Percentiles rank a stretch among this genome's conserved stretches.
Evolutionary conservation across 1,139 yeast genomes (phyloP).

Genomic region (Saccharomyces hybrid): DNA sequence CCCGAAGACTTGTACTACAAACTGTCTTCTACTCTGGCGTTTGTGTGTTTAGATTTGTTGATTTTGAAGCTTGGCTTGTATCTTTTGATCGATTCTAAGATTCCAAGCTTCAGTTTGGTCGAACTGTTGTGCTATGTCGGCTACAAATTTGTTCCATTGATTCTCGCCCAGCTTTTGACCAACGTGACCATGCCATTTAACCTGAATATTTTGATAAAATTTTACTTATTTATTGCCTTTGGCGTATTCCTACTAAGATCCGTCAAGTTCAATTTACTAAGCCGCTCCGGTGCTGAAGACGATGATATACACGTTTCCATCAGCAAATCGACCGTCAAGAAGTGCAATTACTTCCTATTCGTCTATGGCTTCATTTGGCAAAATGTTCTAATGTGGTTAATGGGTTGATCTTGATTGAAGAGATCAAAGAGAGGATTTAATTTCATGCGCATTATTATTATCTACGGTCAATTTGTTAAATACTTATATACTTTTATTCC

Average conservation of each 20-base stretch:
- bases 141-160: conserved; percentile 82
- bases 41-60: conserved; percentile 62
- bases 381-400: conserved; percentile 50
- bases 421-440: background rate
- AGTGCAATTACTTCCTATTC: conserved; percentile 80
- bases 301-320: conserved; percentile 46
- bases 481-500: background rate
- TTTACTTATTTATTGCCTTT: conserved; percentile 45
- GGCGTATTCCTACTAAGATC: conserved; percentile 78
- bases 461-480: background rate
- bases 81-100: conserved; percentile 35
- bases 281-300: conserved; percentile 38
- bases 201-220: conserved; percentile 36
- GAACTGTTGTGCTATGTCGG: conserved; percentile 90
- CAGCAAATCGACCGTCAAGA: conserved; percentile 63
- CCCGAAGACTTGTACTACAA: conserved; percentile 88
- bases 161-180: conserved; percentile 40
- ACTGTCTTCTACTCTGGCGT: conserved; percentile 85
- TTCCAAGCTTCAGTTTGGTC: conserved; percentile 46
- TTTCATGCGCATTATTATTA: background rate
- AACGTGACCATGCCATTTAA: conserved; percentile 35
- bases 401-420: conserved; percentile 27
- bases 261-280: conserved; percentile 62
- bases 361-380: conserved; percentile 81
- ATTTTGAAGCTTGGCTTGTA: conserved; percentile 58